These are phyloP conservation scores for Luzula sylvatica DNA, from an alignment of 176 grass and related monocot species.

Conservation along the genomic window DNA sequence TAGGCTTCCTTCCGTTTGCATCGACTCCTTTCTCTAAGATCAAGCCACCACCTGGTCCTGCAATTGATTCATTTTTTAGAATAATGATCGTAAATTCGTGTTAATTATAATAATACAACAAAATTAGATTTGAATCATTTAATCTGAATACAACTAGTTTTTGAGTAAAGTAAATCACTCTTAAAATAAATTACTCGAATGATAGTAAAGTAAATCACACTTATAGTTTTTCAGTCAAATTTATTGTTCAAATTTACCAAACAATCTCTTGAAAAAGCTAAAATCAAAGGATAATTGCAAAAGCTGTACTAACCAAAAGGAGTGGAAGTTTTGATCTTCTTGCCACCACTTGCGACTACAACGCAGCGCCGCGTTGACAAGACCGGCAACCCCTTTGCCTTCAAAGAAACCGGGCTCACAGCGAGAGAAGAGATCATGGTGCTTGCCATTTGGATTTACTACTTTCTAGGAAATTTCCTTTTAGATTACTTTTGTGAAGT, in stretches of 20 bases:
- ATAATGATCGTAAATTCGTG: too few relatives aligned
- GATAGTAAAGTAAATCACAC: too few relatives aligned
- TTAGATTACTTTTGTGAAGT: not conserved
- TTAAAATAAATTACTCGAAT: too few relatives aligned
- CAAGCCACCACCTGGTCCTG: conserved; percentile 41
- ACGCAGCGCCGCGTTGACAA: conserved; percentile 35
- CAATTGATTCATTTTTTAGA: conserved; percentile 4
- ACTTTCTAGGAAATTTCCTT: not conserved
- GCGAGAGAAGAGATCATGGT: conserved; percentile 40
- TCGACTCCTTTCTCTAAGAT: conserved; percentile 22
- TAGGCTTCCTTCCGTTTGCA: conserved; percentile 51
- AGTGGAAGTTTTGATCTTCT: conserved; percentile 78
- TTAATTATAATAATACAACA: too few relatives aligned
- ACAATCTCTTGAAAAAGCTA: not conserved
- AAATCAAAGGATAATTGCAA: not conserved
- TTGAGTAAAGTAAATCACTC: too few relatives aligned
- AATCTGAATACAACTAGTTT: too few relatives aligned
- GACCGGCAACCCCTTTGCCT: conserved; percentile 36
- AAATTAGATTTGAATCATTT: not conserved
- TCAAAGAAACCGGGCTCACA: conserved; percentile 25
- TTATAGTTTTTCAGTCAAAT: too few relatives aligned
- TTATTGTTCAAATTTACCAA: not conserved
- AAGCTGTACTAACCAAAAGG: conserved; percentile 35
- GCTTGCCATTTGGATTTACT: conserved; percentile 31
- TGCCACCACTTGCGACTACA: conserved; percentile 33